Evolutionary conservation across 2,329 filamentous ascomycete species (phyloP), one percentile per base, ranked within the genome.

Genomic region (Epichloe sibirici): DNA sequence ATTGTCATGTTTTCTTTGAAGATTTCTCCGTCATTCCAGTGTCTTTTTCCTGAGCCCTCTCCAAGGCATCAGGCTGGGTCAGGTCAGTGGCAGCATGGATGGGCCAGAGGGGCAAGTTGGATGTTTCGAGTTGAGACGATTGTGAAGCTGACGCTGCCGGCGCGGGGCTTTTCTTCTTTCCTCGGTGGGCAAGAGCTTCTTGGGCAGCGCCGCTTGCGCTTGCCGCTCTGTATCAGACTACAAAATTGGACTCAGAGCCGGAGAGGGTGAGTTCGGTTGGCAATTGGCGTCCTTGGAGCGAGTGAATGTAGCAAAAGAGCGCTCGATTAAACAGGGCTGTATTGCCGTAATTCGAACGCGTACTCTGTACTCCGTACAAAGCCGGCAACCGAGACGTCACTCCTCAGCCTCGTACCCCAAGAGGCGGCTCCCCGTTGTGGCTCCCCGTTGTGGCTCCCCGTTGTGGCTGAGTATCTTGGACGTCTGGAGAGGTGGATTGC

Each of bases 1-100:
- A 81, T 80, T 63, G 63, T 75, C 55, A 54, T 55, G 37, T 34
- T 48, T 44, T n/a, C 12, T 39, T 21, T 28, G 39, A n/a, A 23
- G 13, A 34, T 31, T 15, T 15, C 38, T 44, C 7, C n/a, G 28
- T 50, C 52, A 56, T 54, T 51, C 54, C 54, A 56, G 62, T 55
- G 51, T 59, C 55, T 52, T 51, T 53, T 51, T 45, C 62, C 65
- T 61, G 61, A 62, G 65, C 62, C 66, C 65, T 51, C 61, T 57
- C 67, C 64, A 68, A 66, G 66, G 67, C 66, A 64, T 65, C 63
- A 68, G 63, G 66, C 49, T 56, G 57, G 59, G 55, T 58, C 57
- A 59, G 59, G 58, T 58, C 61, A 58, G 60, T 48, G 56, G 62
- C 62, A 58, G 65, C 67, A 69, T 69, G 63, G 66, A 68, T 61